Conservation (phyloP, 1,139 yeast species). For the Blastobotrys ciferrii region DNA sequence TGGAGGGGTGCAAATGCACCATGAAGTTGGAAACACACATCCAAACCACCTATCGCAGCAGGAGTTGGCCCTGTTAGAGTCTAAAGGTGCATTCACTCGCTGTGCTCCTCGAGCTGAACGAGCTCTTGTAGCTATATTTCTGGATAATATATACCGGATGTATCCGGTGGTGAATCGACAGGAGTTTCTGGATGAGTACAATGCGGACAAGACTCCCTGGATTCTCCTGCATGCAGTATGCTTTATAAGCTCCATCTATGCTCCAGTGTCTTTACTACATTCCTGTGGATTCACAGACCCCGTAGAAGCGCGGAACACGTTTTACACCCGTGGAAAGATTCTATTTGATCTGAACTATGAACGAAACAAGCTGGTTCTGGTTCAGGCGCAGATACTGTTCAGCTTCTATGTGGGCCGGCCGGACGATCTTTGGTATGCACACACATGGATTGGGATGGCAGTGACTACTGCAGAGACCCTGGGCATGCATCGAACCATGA, state of each 20-base stretch:
- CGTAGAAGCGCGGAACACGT: slow-evolving; percentile 19
- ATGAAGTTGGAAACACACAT: slow-evolving; percentile 12
- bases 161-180: slow-evolving; percentile 18
- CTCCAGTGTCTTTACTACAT: slow-evolving; percentile 15
- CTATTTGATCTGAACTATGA: slow-evolving; percentile 21
- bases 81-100: slow-evolving; percentile 12
- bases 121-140: slow-evolving; percentile 14
- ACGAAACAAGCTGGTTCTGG: slow-evolving; percentile 18
- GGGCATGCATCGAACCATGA: slow-evolving; percentile 17
- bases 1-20: slow-evolving; percentile 11
- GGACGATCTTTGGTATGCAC: slow-evolving; percentile 21
- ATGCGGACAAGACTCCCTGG: slow-evolving; percentile 18
- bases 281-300: slow-evolving; percentile 12
- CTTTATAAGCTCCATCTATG: slow-evolving; percentile 20
- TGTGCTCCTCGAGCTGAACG: slow-evolving; percentile 14
- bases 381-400: slow-evolving; percentile 18
- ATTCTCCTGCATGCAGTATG: slow-evolving; percentile 21
- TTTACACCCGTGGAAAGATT: slow-evolving; percentile 20
- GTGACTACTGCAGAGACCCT: slow-evolving; percentile 21
- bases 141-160: slow-evolving; percentile 18
- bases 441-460: slow-evolving; percentile 20
- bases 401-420: slow-evolving; percentile 24
- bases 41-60: slow-evolving; percentile 13
- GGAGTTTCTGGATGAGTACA: slow-evolving; percentile 17
- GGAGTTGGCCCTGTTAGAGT: slow-evolving; percentile 12